Evolutionary conservation across 1,139 yeast species (phyloP), one percentile per base, ranked within the genome.

Genomic region (Yamadazyma oceani): DNA sequence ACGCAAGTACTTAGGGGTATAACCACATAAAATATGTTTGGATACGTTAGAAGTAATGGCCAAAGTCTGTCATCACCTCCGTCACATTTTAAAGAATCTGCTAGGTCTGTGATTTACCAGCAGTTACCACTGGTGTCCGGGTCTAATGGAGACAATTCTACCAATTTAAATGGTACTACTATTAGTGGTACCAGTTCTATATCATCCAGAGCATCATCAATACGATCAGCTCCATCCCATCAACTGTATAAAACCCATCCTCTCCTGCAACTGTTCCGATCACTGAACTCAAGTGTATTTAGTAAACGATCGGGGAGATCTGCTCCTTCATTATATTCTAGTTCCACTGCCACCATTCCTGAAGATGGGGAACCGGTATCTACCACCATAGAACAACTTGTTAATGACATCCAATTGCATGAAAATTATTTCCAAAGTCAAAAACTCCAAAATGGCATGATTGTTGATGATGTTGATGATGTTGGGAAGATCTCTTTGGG

Each of bases 71-170:
- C 63, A 34, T 58, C 73, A n/a, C 44, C 53, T 10, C 76, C 77
- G 8, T 51, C 66, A 9, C 70, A 66, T 28, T 70, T 71, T 53
- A 66, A 66, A 40, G 76, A 71, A 36, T 58, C 60, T 36, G 77
- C 77, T 32, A 62, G 77, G 55, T 66, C 59, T 49, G 75, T 73
- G 46, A 69, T 71, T 45, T 71, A 68, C 46, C 73, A 65, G 44
- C 75, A 69, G 45, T 58, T 71, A 31, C 73, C 72, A 5, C 61
- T 58, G 35, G 50, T 54, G 9, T 53, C 60, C 11, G 68, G 21
- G 8, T 19, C 21, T n/a, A n/a, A n/a, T n/a, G n/a, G n/a, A n/a
- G n/a, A 21, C n/a, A 24, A 24, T 24, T 19, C 21, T 19, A 19
- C 21, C 21, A 19, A 6, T 19, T 19, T 8, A 19, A 19, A 19